Conservation (phyloP, 2,329 filamentous ascomycete genomes). For the Clarireedia homoeocarpa region DNA sequence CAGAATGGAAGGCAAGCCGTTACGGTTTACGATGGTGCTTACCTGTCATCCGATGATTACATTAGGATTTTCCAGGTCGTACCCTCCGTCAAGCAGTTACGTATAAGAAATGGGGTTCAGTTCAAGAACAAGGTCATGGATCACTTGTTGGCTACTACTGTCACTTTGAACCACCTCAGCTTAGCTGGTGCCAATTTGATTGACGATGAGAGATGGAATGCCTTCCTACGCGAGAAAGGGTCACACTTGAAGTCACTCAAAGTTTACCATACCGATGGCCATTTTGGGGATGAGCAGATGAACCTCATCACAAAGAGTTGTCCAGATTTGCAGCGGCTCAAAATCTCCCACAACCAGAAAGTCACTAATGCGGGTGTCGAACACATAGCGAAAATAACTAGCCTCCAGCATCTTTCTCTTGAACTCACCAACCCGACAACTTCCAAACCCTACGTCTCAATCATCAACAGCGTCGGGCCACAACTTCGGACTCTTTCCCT, state of each 20-base stretch:
- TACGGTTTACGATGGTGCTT: slow-evolving; percentile 50
- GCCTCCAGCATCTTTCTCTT: slow-evolving; percentile 69
- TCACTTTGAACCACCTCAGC: slow-evolving; percentile 63
- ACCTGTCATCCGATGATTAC: slow-evolving; percentile 68
- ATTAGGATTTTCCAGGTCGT: slow-evolving; percentile 72
- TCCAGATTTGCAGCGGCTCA: slow-evolving; percentile 64
- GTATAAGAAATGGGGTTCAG: slow-evolving; percentile 79
- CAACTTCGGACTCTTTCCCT: slow-evolving; percentile 72
- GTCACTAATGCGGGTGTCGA: slow-evolving; percentile 59
- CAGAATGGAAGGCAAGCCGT: slow-evolving; percentile 44
- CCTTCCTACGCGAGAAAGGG: slow-evolving; percentile 60
- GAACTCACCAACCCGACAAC: slow-evolving; percentile 51
- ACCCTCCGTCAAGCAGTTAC: slow-evolving; percentile 60
- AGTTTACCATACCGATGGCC: slow-evolving; percentile 75
- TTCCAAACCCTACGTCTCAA: slow-evolving; percentile 47
- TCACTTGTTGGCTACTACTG: slow-evolving; percentile 68
- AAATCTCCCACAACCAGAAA: slow-evolving; percentile 73
- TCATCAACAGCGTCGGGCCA: slow-evolving; percentile 55
- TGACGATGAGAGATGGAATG: slow-evolving; percentile 66
- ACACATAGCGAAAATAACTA: slow-evolving; percentile 52
- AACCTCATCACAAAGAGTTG: slow-evolving; percentile 54
- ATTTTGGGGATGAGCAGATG: slow-evolving; percentile 67
- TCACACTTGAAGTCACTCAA: slow-evolving; percentile 58
- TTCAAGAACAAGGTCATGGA: slow-evolving; percentile 80
- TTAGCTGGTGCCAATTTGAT: slow-evolving; percentile 81